These are phyloP conservation scores for Elasticomyces elasticus DNA, from an alignment of 495 filamentous ascomycete species.

Conservation along the genomic window DNA sequence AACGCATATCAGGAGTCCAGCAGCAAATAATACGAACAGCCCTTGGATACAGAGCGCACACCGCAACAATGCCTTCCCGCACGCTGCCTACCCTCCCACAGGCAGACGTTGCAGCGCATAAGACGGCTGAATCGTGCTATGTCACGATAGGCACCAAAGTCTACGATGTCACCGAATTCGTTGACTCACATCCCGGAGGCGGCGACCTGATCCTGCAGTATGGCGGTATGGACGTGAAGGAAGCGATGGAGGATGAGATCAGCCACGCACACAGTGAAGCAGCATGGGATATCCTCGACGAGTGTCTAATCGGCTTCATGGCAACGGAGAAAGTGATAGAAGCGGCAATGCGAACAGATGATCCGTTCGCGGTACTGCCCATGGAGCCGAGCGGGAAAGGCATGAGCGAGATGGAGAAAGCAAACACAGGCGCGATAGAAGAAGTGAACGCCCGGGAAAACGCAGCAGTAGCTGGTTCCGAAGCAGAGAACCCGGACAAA, in stretches of 20 bases:
- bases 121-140: constrained; percentile 76
- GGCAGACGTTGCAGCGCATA: constrained; percentile 72
- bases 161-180: constrained; percentile 86
- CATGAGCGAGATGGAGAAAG: constrained; percentile 30
- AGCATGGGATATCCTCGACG: constrained; percentile 86
- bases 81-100: constrained; percentile 68
- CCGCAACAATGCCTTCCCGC: constrained; percentile 28
- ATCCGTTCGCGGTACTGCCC: constrained; percentile 41
- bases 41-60: not conserved
- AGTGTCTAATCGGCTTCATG: constrained; percentile 73
- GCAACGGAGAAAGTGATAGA: constrained; percentile 37
- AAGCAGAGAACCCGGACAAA: constrained; percentile 24
- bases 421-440: constrained; percentile 20
- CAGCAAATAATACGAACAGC: not conserved
- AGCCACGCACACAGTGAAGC: constrained; percentile 82
- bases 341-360: constrained; percentile 35
- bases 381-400: constrained; percentile 35
- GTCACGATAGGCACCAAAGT: constrained; percentile 83
- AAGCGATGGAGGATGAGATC: constrained; percentile 71
- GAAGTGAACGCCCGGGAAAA: constrained; percentile 15
- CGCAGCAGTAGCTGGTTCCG: constrained; percentile 13
- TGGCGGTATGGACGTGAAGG: constrained; percentile 74
- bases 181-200: constrained; percentile 84
- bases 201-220: constrained; percentile 80
- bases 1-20: not conserved